Percentiles rank a stretch among this genome's conserved stretches.
These are phyloP conservation scores for Blepharisma undulans DNA, from an alignment of 169 alveolate species.

Conservation along the genomic window DNA sequence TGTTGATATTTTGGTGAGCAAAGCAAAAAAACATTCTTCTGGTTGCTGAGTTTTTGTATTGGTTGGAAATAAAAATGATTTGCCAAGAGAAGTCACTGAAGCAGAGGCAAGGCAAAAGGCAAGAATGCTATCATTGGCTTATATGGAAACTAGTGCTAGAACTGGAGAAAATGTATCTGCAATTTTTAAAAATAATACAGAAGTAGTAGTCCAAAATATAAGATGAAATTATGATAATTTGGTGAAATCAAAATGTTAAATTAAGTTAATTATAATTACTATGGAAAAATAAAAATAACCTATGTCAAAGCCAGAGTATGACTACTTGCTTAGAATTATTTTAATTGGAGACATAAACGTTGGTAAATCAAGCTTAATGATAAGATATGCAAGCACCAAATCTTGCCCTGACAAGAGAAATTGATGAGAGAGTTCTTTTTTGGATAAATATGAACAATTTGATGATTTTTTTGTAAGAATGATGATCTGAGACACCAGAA, in stretches of 20 bases:
- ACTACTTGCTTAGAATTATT: background rate
- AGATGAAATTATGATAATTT: too few relatives aligned
- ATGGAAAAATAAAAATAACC: too few relatives aligned
- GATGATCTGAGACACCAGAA: too few relatives aligned
- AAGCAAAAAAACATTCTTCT: slow-evolving; percentile 93
- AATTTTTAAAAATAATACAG: background rate
- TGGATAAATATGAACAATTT: too few relatives aligned
- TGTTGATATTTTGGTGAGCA: slow-evolving; percentile 93
- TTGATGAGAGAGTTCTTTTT: too few relatives aligned
- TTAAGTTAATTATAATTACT: too few relatives aligned
- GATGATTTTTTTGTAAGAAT: too few relatives aligned
- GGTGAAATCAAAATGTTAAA: too few relatives aligned
- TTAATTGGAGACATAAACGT: background rate
- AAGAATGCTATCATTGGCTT: slow-evolving; percentile 76
- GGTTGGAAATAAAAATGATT: slow-evolving; percentile 95
- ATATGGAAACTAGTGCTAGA: slow-evolving; percentile 34
- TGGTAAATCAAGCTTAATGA: slow-evolving; percentile 9
- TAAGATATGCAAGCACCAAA: background rate
- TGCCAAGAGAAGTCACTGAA: slow-evolving; percentile 91
- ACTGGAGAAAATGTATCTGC: background rate
- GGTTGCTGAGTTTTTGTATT: slow-evolving; percentile 92
- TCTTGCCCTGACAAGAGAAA: too few relatives aligned
- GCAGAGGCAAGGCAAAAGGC: slow-evolving; percentile 95
- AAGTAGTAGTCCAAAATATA: background rate
- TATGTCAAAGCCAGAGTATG: background rate